Evolutionary conservation across 2,329 filamentous ascomycete genomes (phyloP), one percentile per base, ranked within the genome.

Genomic region (Cladosporium sp.): DNA sequence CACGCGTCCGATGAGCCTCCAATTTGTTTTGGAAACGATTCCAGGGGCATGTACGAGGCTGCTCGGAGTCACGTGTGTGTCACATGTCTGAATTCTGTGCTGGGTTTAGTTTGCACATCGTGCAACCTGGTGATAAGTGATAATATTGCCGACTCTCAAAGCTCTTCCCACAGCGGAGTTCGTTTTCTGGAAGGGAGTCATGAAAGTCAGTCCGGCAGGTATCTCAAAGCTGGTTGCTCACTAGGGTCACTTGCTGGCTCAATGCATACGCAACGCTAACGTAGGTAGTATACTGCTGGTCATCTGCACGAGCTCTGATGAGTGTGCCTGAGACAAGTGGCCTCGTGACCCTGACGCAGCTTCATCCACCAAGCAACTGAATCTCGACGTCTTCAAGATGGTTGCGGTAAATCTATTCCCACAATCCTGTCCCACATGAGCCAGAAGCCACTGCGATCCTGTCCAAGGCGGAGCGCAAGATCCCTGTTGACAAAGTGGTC

Each of bases 21-120:
- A 3, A 40, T 45, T 59, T 53, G 58, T 54, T 54, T 53, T 54
- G 57, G 45, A 48, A 40, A 56, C 54, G 55, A 56, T 54, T 53
- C 16, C 35, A 38, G 35, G 35, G 35, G 35, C n/a, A 38, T 38
- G 35, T 18, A 10, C 35, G 13, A 38, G n/a, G 35, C 10, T n/a
- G n/a, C 16, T 14, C n/a, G 10, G n/a, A 14, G 16, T 38, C 35
- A 38, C 35, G 35, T 38, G 35, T 28, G 22, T 28, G 22, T 28
- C 22, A 28, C 22, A 28, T 28, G 7, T 28, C 22, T 28, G 4
- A 7, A 7, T 28, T 28, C 22, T 7, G 22, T 28, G 22, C 22
- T 28, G 22, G 22, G 22, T 28, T 5, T 28, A 4, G 22, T 28
- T 28, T 28, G 22, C 22, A 28, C 22, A 7, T 1, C 22, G 22